Base-by-base conservation (phyloP, 192 early-diverging fungal genomes). In the Coemansia sp. region DNA sequence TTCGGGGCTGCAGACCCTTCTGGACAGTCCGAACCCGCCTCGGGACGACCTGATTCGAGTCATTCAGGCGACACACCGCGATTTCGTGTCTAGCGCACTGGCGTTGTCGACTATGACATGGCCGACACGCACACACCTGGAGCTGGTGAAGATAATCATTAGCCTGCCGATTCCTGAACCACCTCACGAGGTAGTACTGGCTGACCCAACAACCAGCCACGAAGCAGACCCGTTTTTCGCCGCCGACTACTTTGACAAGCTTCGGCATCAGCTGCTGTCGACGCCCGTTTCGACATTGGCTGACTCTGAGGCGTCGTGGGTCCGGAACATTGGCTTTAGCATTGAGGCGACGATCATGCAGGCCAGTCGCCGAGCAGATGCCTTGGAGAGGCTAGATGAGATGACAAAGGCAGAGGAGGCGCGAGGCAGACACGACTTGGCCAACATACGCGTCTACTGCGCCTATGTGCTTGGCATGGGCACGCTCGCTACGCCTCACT, bases 291-390 rank as follows among this genome's bases (percentile, higher is more conserved):
- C 70, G 49, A 62, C 69, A 30, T 58, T 82, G 53, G 75, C 68
- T 6, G 69, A 68, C 8, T 66, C 67, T 9, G 72, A 77, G 17
- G 72, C 75, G 4, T 73, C 80, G 14, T 82, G 80, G 80, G 64
- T 82, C 2, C 57, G 62, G 14, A 82, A 82, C 66, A 71, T 82
- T 16, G 80, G 80, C 26, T 74, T 82, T 28, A 82, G 80, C 64
- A 69, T 82, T n/a, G 80, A 82, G 58, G 71, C 80, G 3, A 82
- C 80, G 4, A 46, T 82, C 32, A 77, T 82, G 75, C 80, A 82
- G 21, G 80, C 75, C 0, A 52, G 59, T 4, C 68, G 72, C 5
- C 70, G 80, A 2, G 69, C 66, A 8, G 72, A 77, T 37, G 80
- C 68, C 38, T 58, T 82, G 32, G 80, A 75, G 53, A 71, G 63